Evolutionary conservation across 768 basidiomycete genomes (phyloP).

Genomic region (Lanmaoa pseudosensibilis): DNA sequence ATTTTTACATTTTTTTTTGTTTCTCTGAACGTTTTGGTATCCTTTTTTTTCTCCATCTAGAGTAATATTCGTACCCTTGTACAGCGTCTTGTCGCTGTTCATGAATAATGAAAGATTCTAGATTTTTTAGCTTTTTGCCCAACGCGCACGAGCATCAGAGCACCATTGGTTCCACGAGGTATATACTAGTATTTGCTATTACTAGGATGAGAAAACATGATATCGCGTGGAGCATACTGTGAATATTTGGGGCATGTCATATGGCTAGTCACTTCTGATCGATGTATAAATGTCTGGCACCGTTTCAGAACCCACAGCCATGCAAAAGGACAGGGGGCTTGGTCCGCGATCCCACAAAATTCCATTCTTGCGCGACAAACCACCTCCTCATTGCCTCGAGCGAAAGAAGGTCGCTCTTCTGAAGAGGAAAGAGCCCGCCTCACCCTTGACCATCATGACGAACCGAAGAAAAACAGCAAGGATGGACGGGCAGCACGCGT

Average conservation of each 20-base stretch:
- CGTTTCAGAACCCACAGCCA: constrained; percentile 7
- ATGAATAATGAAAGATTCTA: constrained; percentile 19
- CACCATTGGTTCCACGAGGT: neutral
- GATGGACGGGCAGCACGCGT: constrained; percentile 21
- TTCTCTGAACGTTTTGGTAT: neutral
- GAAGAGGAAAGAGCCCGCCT: constrained; percentile 29
- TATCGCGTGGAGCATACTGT: neutral
- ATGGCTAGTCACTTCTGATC: neutral
- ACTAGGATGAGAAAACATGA: neutral
- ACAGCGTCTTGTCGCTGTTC: constrained; percentile 10
- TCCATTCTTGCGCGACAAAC: constrained; percentile 29
- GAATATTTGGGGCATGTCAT: too few species aligned
- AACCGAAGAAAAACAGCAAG: constrained; percentile 14
- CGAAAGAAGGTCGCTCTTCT: constrained; percentile 12
- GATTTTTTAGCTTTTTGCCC: neutral
- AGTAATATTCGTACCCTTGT: constrained; percentile 18
- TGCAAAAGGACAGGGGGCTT: neutral
- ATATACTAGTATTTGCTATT: neutral
- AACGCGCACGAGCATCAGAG: neutral
- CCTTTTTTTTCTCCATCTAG: constrained; percentile 10
- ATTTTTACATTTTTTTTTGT: neutral
- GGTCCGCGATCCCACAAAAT: constrained; percentile 8
- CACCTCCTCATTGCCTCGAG: constrained; percentile 32
- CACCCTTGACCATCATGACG: constrained; percentile 8
- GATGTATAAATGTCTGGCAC: constrained; percentile 17